Conservation (phyloP, 2,329 filamentous ascomycete species). For the Colletotrichum scovillei region DNA sequence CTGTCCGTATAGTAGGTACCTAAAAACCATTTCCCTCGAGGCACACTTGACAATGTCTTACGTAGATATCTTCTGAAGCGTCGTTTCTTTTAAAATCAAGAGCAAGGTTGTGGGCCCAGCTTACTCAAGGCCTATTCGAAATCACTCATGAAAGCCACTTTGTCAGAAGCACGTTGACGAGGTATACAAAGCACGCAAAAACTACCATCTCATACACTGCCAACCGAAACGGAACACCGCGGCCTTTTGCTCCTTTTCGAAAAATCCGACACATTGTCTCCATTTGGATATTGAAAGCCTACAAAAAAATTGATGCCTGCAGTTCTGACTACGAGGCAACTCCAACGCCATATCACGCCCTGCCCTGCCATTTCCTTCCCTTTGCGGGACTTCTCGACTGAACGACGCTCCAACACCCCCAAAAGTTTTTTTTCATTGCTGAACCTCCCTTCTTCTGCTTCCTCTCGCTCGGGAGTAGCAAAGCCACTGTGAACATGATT, state of each 20-base stretch:
- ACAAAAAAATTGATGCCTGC: slow-evolving; percentile 31
- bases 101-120: no score
- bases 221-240: no score
- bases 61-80: no score
- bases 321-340: slow-evolving; percentile 25
- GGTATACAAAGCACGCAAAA: not conserved
- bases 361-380: slow-evolving; percentile 4
- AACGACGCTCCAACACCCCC: slow-evolving; percentile 32
- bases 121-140: no score
- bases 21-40: no score
- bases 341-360: slow-evolving; percentile 32
- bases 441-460: slow-evolving; percentile 10
- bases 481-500: not conserved
- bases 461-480: slow-evolving; percentile 9
- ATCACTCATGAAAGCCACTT: no score
- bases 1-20: no score
- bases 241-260: not conserved
- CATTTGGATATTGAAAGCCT: slow-evolving; percentile 33
- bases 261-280: slow-evolving; percentile 21
- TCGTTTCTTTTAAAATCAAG: no score
- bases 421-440: slow-evolving; percentile 32
- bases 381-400: slow-evolving; percentile 8
- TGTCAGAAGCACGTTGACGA: no score
- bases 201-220: no score
- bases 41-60: no score